phyloP scores from a whole-genome alignment of 768 basidiomycete species.

The Fomitopsis serialis region DNA sequence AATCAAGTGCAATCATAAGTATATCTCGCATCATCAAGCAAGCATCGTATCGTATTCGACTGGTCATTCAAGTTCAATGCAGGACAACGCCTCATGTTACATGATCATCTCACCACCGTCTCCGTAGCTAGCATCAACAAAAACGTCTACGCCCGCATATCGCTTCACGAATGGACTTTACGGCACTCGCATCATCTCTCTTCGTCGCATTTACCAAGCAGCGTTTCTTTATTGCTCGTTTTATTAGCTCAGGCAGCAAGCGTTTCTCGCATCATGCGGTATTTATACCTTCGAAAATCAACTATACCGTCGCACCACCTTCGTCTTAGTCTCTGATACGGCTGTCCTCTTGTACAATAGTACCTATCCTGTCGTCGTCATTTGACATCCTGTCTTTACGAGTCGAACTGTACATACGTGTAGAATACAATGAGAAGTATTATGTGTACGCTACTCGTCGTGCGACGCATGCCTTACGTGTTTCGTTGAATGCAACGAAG shows the following conservation, averaged over 20 bases:
- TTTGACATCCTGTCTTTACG: background rate
- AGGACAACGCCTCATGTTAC: background rate
- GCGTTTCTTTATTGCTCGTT: conserved; percentile 20
- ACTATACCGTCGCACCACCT: too few relatives aligned
- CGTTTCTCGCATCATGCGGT: background rate
- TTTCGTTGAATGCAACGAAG: too few relatives aligned
- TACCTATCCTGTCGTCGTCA: too few relatives aligned
- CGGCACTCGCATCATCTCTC: conserved; percentile 1
- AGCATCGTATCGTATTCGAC: background rate
- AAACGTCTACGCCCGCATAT: background rate
- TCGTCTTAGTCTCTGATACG: too few relatives aligned
- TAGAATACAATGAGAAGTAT: background rate
- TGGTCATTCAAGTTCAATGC: background rate
- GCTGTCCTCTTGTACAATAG: too few relatives aligned
- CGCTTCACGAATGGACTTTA: background rate
- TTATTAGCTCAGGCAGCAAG: background rate
- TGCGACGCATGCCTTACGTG: too few relatives aligned
- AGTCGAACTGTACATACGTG: background rate
- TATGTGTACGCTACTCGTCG: too few relatives aligned
- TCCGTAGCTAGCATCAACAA: background rate
- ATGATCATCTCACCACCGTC: background rate
- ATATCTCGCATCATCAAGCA: background rate
- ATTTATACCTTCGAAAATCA: too few relatives aligned
- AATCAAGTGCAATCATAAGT: background rate
- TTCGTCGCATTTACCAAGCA: conserved; percentile 11